Evolutionary conservation across 257 asterid genomes (phyloP).

Genomic region (Gentiana dahurica): DNA sequence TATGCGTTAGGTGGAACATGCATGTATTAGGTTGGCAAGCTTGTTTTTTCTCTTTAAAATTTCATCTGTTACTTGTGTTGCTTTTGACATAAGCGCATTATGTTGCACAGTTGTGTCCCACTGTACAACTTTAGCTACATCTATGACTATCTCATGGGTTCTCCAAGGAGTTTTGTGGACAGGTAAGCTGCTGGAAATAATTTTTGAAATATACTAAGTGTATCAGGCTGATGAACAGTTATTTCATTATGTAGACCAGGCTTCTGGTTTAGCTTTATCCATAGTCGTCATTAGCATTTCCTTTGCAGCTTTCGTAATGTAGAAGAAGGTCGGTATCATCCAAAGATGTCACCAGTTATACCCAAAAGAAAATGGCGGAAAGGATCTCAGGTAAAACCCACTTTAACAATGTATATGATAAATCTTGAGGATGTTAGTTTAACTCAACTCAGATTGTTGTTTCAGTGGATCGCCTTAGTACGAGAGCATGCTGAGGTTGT

Average conservation of each 20-base stretch:
- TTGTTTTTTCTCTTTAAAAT: no score
- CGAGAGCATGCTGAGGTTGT: constrained; percentile 76
- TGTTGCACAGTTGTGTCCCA: constrained; percentile 75
- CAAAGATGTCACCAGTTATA: constrained; percentile 83
- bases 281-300: constrained; percentile 6
- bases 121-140: constrained; percentile 86
- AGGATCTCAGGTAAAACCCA: constrained; percentile 80
- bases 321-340: constrained; percentile 73
- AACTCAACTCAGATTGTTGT: constrained; percentile 13
- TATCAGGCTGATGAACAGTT: not conserved
- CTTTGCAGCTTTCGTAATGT: constrained; percentile 65
- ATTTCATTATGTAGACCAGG: no score
- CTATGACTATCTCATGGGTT: constrained; percentile 63
- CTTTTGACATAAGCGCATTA: no score
- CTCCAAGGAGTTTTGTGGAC: constrained; percentile 96
- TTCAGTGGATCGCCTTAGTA: constrained; percentile 84
- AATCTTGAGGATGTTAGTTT: not conserved
- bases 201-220: constrained; percentile 2
- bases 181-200: constrained; percentile 33
- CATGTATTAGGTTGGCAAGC: no score
- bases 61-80: no score
- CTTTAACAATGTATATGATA: constrained; percentile 1
- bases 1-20: not conserved
- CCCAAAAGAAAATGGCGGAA: constrained; percentile 85
- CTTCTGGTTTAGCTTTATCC: not conserved